Conservation (phyloP, 805 yeast genomes). For the Millerozyma acaciae region DNA sequence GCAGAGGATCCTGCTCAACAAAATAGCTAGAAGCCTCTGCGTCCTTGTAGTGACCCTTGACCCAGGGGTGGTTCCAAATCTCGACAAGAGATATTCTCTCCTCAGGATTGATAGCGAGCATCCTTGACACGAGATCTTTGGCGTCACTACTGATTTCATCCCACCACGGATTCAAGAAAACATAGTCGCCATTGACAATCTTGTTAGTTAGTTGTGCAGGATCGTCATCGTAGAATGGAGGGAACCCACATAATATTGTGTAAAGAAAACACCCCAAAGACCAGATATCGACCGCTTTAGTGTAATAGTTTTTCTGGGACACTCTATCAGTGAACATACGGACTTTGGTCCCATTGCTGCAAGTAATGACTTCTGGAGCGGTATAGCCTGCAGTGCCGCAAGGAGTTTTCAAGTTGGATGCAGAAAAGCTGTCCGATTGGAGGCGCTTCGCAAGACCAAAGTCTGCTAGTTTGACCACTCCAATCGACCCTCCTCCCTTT, state of each 20-base stretch:
- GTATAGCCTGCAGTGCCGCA: slow-evolving; percentile 78
- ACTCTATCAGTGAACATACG: slow-evolving; percentile 12
- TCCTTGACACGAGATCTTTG: slow-evolving; percentile 59
- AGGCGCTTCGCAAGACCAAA: slow-evolving; percentile 65
- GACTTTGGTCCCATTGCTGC: slow-evolving; percentile 15
- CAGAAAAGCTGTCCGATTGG: slow-evolving; percentile 24
- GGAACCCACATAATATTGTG: slow-evolving; percentile 68
- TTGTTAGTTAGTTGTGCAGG: slow-evolving; percentile 58
- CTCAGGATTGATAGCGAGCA: slow-evolving; percentile 67
- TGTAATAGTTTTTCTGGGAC: slow-evolving; percentile 47
- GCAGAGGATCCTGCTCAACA: slow-evolving; percentile 5
- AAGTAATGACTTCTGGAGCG: slow-evolving; percentile 65
- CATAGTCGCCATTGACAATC: slow-evolving; percentile 67
- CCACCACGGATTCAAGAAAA: slow-evolving; percentile 85
- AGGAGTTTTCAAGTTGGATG: slow-evolving; percentile 52
- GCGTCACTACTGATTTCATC: slow-evolving; percentile 74
- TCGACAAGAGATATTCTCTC: slow-evolving; percentile 66
- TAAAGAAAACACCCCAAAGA: slow-evolving; percentile 69
- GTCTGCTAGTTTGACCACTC: slow-evolving; percentile 62
- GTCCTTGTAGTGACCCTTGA: slow-evolving; percentile 11
- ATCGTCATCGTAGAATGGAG: slow-evolving; percentile 74
- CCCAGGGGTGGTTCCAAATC: slow-evolving; percentile 71
- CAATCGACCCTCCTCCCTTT: slow-evolving; percentile 63
- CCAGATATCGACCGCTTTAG: slow-evolving; percentile 71
- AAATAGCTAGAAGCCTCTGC: slow-evolving; percentile 3